phyloP scores from a whole-genome alignment of 306 rosid genomes.

The Potentilla sterilis region DNA sequence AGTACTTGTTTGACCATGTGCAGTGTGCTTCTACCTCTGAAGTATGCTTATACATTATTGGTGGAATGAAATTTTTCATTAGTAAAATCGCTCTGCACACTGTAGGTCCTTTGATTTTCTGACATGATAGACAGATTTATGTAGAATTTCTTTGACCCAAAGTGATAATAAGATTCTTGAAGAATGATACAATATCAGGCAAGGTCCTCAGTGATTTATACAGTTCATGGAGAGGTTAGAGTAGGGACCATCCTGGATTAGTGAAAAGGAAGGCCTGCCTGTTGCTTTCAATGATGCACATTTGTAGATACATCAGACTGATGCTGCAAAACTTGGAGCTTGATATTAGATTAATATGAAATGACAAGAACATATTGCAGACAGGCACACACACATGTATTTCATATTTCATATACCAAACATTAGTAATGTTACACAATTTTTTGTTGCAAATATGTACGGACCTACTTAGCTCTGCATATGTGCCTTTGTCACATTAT shows the following conservation, averaged over 20 bases:
- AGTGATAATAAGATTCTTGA: background rate
- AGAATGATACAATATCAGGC: background rate
- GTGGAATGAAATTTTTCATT: background rate
- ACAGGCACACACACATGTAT: background rate
- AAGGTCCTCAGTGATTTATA: background rate
- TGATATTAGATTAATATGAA: background rate
- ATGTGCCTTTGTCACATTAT: background rate
- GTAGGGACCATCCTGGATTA: background rate
- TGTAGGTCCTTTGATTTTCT: background rate
- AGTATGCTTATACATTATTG: background rate
- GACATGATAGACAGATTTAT: background rate
- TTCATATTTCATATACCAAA: background rate
- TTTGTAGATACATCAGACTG: background rate
- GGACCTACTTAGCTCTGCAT: background rate
- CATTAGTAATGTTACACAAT: background rate
- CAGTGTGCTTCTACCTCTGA: background rate
- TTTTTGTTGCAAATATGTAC: background rate
- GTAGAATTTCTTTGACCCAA: background rate
- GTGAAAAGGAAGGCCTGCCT: background rate
- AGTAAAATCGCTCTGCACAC: background rate
- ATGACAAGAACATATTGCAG: background rate
- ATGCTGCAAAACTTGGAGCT: background rate
- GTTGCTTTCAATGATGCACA: background rate
- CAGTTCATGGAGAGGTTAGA: background rate
- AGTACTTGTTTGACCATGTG: constrained; percentile 4